Base-by-base conservation (phyloP, 2,329 filamentous ascomycete genomes). In the Ophiostoma pallidulum region DNA sequence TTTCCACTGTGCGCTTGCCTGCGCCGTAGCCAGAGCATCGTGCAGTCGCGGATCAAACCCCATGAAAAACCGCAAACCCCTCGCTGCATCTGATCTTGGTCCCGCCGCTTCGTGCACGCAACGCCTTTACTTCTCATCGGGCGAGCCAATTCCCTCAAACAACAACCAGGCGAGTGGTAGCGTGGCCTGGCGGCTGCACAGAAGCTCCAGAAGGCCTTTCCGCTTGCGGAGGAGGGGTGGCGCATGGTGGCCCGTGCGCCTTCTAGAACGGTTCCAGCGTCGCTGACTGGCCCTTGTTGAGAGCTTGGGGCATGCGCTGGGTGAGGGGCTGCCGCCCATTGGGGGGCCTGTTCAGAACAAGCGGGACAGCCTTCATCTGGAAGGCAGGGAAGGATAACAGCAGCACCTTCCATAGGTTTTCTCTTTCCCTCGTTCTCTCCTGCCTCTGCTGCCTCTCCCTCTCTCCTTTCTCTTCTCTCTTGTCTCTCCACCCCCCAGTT, bases 211-310 rank as follows among this genome's bases (percentile, higher is more conserved):
- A 54, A 56, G 53, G 43, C 46, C 18, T 28, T 42, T 42, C 45
- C 46, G 35, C 31, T 28, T 41, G 47, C 45, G 48, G 44, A 41
- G 43, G 45, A 35, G 19, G 42, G 45, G 47, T 47, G 50, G 32
- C 51, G 46, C 53, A 52, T 39, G 8, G 43, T 53, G 54, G 48
- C 29, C 55, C 48, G 56, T 58, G 56, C 56, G 39, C 50, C 54
- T 57, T 57, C 55, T 56, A 56, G 55, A 57, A 57, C 33, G 29
- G 36, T 57, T 55, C 55, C 49, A 52, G 50, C 48, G 49, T 38
- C 41, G 19, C 39, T 49, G 37, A 48, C 50, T 48, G 48, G 43
- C 31, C 26, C 28, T 16, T 7, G 18, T 40, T 31, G 44, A n/a
- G 36, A 47, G 36, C 22, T 33, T 40, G 16, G 28, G n/a, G 31